These are phyloP conservation scores for Leishmania tarentolae DNA, from an alignment of 208 protist genomes.

Conservation along the genomic window DNA sequence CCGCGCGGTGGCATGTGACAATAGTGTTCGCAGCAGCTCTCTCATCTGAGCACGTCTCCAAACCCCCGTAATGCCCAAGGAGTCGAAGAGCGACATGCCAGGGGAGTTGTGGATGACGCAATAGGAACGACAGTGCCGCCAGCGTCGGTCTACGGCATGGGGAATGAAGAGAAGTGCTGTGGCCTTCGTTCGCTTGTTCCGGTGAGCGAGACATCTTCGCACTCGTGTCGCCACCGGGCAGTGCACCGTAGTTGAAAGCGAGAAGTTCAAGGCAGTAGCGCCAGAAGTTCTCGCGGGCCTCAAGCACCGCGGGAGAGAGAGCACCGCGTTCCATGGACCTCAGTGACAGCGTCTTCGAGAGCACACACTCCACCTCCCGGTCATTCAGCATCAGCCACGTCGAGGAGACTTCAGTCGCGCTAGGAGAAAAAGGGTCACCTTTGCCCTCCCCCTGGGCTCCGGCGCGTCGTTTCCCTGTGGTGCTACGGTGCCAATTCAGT, in stretches of 20 bases:
- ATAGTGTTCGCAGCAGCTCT: not conserved
- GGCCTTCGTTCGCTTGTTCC: not conserved
- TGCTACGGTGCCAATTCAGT: conserved; percentile 25
- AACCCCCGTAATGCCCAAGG: conserved; percentile 16
- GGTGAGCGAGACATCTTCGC: not conserved
- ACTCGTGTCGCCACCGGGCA: not conserved
- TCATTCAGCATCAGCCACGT: conserved; percentile 38
- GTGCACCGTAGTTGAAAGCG: conserved; percentile 38
- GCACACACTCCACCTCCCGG: conserved; percentile 53
- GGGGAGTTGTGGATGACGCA: conserved; percentile 40
- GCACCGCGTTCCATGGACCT: not conserved
- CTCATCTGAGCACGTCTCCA: not conserved
- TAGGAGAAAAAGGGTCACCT: not conserved
- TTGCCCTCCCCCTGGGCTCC: not conserved
- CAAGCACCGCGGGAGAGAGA: not conserved
- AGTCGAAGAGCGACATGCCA: conserved; percentile 46
- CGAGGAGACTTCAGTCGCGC: not conserved
- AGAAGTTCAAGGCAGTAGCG: conserved; percentile 41
- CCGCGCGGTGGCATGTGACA: not conserved
- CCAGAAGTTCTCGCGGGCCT: conserved; percentile 34
- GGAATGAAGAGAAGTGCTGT: not conserved
- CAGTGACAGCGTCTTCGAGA: conserved; percentile 43
- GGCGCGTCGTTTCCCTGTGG: not conserved
- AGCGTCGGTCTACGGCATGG: conserved; percentile 26
- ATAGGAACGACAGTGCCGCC: conserved; percentile 47